A percentile compares a stretch with the other conserved stretches of the same genome.
Evolutionary conservation across 2,329 filamentous ascomycete genomes (phyloP).

Genomic region (Botrytis aclada): DNA sequence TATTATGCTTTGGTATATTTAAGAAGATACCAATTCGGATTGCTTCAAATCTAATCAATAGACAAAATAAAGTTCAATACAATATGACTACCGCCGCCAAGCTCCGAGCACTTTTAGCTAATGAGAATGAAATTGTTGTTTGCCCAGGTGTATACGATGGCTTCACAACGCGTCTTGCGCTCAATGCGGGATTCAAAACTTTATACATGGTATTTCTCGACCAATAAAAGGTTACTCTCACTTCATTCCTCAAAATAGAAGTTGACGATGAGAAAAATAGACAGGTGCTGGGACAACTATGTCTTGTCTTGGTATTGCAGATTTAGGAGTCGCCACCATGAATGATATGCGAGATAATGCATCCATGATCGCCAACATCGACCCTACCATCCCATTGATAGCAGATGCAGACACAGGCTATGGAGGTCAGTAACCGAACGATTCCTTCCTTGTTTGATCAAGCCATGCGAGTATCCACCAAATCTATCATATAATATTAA

Average conservation of each 20-base stretch:
- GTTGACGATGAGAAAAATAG: slow-evolving; percentile 31
- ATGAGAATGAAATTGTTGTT: slow-evolving; percentile 45
- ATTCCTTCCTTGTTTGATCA: not conserved
- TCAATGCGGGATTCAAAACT: slow-evolving; percentile 59
- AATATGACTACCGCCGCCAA: slow-evolving; percentile 11
- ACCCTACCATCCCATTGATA: slow-evolving; percentile 47
- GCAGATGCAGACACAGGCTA: slow-evolving; percentile 55
- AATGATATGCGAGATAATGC: slow-evolving; percentile 53
- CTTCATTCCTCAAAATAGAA: not conserved
- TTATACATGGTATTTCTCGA: slow-evolving; percentile 54
- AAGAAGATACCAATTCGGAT: not conserved
- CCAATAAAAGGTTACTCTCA: not conserved
- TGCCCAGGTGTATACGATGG: slow-evolving; percentile 69
- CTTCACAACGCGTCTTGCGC: slow-evolving; percentile 60
- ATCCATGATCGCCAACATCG: slow-evolving; percentile 51
- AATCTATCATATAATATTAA: not conserved
- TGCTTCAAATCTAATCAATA: not conserved
- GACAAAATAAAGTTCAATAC: not conserved
- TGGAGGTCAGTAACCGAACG: slow-evolving; percentile 37
- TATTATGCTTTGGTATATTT: not conserved
- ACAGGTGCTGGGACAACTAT: slow-evolving; percentile 51
- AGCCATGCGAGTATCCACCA: not conserved
- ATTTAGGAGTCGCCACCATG: slow-evolving; percentile 49
- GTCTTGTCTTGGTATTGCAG: slow-evolving; percentile 48
- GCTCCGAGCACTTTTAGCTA: slow-evolving; percentile 20